Base-by-base conservation (phyloP, 2,329 filamentous ascomycete genomes). In the Pseudogymnoascus sp. region DNA sequence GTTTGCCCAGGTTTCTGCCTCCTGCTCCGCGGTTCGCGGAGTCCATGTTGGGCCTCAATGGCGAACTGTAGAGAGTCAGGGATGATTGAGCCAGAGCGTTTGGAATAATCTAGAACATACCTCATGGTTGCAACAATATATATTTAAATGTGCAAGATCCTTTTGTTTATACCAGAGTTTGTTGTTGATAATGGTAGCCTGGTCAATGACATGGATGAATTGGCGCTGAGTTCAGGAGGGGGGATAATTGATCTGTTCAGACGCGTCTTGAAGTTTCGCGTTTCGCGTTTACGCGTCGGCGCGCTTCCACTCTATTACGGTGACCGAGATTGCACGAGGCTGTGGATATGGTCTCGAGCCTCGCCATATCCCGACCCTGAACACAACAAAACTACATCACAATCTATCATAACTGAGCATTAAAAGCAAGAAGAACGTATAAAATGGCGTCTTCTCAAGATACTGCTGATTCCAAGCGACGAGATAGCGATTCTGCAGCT, bases 11-110 rank as follows among this genome's bases (percentile, higher is more conserved):
- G 67, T 78, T 82, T 67, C 78, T 70, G 62, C 77, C 63, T 16
- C 63, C 78, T 16, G 77, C 76, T 62, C 91, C 90, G 69, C 91
- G 86, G 77, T 96, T 96, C 70, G 88, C 91, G 68, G 92, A 93
- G 65, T 88, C 86, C 81, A 90, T 89, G 77, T 87, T 91, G 70
- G 87, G 83, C 76, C 89, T 87, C 66, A 96, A 82, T 74, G 93
- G 92, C 75, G 91, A 96, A 81, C 90, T 96, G 73, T 61, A 50
- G 61, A 53, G 23, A 59, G 50, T 65, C 37, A 63, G 42, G 61
- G 11, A 61, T 50, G 61, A 28, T 59, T 63, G 59, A 56, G 53
- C 62, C 46, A 63, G 63, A 62, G 31, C 56, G 7, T 62, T 46
- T 12, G 34, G 25, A 61, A 40, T 11, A 46, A 23, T 59, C 18